Evolutionary conservation across 192 early-diverging fungal genomes (phyloP).

Genomic region (Ambispora gerdemannii): DNA sequence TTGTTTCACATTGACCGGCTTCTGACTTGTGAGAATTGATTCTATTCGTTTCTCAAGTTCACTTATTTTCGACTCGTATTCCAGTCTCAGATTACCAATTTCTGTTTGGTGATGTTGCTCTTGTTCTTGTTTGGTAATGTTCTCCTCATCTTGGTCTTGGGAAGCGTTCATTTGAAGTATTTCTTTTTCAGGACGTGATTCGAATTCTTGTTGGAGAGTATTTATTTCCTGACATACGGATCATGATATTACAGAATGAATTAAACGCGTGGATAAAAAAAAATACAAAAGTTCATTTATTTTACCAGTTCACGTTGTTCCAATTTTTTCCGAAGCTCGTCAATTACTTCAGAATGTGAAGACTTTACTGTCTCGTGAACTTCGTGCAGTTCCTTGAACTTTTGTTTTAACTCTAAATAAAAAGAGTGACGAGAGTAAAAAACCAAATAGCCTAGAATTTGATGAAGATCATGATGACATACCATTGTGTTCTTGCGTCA

Average conservation of each 20-base stretch:
- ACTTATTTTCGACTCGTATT: neutral
- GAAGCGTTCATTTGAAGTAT: too few species aligned
- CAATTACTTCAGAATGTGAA: conserved; percentile 42
- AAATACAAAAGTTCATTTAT: neutral
- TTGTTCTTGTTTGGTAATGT: conserved; percentile 30
- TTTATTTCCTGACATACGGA: too few species aligned
- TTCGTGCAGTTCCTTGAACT: conserved; percentile 34
- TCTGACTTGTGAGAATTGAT: neutral
- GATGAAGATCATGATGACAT: neutral
- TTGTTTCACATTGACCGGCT: neutral
- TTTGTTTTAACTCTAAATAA: conserved; percentile 8
- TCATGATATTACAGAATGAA: too few species aligned
- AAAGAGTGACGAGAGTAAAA: neutral
- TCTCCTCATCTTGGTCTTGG: conserved; percentile 21
- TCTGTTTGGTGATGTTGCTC: neutral
- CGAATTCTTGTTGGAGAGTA: too few species aligned
- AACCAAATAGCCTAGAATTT: neutral
- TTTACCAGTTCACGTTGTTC: conserved; percentile 34
- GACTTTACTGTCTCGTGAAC: conserved; percentile 32
- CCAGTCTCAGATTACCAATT: neutral
- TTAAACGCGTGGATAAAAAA: too few species aligned
- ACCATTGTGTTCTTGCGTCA: conserved; percentile 36
- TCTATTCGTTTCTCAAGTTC: neutral
- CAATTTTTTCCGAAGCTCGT: conserved; percentile 39
- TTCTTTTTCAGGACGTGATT: too few species aligned